Evolutionary conservation across 129 eudicot species (phyloP), one percentile per base, ranked within the genome.

Genomic region (Flaveria robusta): DNA sequence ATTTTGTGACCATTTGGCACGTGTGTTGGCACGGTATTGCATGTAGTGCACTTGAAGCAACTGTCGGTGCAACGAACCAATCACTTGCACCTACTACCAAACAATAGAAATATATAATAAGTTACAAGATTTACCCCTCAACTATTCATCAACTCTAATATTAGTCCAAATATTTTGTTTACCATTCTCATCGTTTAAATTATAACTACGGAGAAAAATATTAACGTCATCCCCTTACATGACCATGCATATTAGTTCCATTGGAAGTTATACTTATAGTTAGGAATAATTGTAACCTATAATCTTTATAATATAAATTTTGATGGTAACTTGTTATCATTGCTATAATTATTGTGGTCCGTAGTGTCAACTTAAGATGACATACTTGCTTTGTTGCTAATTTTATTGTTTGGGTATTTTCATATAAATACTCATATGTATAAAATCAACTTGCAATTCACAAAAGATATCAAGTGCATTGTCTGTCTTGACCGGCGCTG

Each of bases 31-130:
- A 72, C 68, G 24, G 56, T 50, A 50, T 76, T 50, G 54, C 26
- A 49, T 76, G 55, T n/a, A 76, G 74, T 76, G 55, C 74, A 76
- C 74, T 76, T 54, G 74, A 76, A 76, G 81, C 81, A 76, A 76
- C 24, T 64, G 67, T 66, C 67, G 81, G 74, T 66, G 81, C 22
- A 39, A 37, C 29, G 67, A 66, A 66, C 56, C 74, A 66, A 76
- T 66, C 81, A 76, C 81, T 52, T 51, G 74, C 52, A 76, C 74
- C 74, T 66, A 58, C 74, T 34, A 41, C 66, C 46, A 29, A 22
- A 54, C 37, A 1, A 29, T 13, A 14, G 27, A 18, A 19, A n/a
- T 10, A 63, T 26, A 5, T 4, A 6, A 7, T 41, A 34, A 49
- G 15, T 52, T 52, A 52, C 81, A 76, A 13, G 11, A 37, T 0